A percentile compares a stretch with the other conserved stretches of the same genome.
Evolutionary conservation across 2,329 filamentous ascomycete genomes (phyloP).

Genomic region (Xylaria sp.): DNA sequence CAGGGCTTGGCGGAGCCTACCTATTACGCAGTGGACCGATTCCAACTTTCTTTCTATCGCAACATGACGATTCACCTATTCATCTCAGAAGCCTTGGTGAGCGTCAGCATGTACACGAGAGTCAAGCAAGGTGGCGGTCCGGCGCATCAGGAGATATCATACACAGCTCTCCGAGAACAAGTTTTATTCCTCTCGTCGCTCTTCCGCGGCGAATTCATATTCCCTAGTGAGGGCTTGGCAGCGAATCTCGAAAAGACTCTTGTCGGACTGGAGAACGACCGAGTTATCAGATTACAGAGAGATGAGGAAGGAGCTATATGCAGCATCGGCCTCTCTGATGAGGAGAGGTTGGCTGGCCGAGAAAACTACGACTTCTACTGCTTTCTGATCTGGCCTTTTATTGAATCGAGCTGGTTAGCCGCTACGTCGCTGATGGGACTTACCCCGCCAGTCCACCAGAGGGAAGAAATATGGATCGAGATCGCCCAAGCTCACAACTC

Average conservation of each 20-base stretch:
- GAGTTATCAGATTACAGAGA: conserved; percentile 76
- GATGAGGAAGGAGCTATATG: conserved; percentile 66
- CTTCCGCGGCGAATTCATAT: conserved; percentile 97
- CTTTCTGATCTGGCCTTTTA: conserved; percentile 98
- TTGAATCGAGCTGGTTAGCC: conserved; percentile 93
- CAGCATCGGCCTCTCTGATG: conserved; percentile 77
- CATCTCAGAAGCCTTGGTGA: conserved; percentile 91
- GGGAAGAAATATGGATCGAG: conserved; percentile 82
- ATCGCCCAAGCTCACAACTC: conserved; percentile 80
- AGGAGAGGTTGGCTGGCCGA: conserved; percentile 80
- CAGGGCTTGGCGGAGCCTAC: conserved; percentile 87
- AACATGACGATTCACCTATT: conserved; percentile 99
- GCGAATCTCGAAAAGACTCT: conserved; percentile 86
- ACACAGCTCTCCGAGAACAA: conserved; percentile 77
- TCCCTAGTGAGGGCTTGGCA: conserved; percentile 84
- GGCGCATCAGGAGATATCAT: conserved; percentile 80
- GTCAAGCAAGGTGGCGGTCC: conserved; percentile 93
- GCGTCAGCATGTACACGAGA: conserved; percentile 87
- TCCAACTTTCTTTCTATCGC: conserved; percentile 97
- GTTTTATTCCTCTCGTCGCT: conserved; percentile 91
- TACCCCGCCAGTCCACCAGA: conserved; percentile 71
- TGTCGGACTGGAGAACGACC: conserved; percentile 78
- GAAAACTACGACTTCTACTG: conserved; percentile 99
- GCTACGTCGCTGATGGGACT: conserved; percentile 89
- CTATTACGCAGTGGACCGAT: conserved; percentile 93